Evolutionary conservation across 2,329 filamentous ascomycete genomes (phyloP), one percentile per base, ranked within the genome.

Genomic region (Dactylellina drechsleri): DNA sequence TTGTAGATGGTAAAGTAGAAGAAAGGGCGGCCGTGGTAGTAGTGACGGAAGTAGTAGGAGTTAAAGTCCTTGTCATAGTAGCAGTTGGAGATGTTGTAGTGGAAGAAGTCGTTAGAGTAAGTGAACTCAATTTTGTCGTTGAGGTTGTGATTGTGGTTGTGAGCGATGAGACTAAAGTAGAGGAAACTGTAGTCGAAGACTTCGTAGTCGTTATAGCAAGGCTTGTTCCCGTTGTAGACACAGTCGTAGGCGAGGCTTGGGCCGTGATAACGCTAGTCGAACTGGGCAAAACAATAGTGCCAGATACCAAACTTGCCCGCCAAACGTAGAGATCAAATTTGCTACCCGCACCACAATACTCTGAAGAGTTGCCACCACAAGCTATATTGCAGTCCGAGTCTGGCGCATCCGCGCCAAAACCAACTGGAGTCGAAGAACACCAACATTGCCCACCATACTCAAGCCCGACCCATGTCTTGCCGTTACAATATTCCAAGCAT

Each of bases 361-460:
- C 68, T 1, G 43, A 53, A 5, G 28, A 20, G 62, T 75, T 64
- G 28, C 71, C 71, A 15, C 68, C 68, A 41, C 71, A 75, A 8
- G 60, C 15, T 0, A 18, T 54, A 26, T 56, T 68, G 45, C 71
- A 75, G n/a, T 64, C 41, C 43, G 23, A 59, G 8, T 41, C 36
- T 2, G 50, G 20, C 2, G 67, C 23, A 2, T 43, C 53, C 23
- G 26, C 58, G n/a, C 70, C 70, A 31, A 75, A 59, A n/a, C 65
- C 65, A 5, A 49, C 40, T 6, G 62, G 28, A n/a, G 26, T 54
- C 0, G 56, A 53, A 49, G 71, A 64, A 31, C 64, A 68, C 71
- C 71, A 75, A 26, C 71, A 75, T 54, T 68, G 64, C 12, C 64
- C 58, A n/a, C 61, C 60, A 28, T 78, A 78, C 28, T 78, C 68